Evolutionary conservation across 2,329 filamentous ascomycete genomes (phyloP), one percentile per base, ranked within the genome.

Genomic region (Colletotrichum salicis): DNA sequence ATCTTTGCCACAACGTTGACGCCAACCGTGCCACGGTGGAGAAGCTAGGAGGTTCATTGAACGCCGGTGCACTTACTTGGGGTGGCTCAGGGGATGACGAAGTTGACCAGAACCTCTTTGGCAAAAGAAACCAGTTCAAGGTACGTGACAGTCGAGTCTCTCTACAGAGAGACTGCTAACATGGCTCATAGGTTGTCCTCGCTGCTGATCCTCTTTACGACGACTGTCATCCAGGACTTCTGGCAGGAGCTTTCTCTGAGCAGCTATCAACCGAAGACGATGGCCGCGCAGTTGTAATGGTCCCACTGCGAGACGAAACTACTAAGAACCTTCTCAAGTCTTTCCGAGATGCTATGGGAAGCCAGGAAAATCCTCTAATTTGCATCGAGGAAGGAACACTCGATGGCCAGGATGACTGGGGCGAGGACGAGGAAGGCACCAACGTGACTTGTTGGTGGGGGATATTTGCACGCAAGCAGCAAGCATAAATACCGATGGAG

Each of bases 141-240:
- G 86, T 87, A 75, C 73, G 78, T 75, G 22, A 5, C 56, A 19
- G 13, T 57, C 29, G 63, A 56, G 15, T 51, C 4, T 11, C 15
- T 57, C 11, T 29, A 24, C 62, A 12, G n/a, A 64, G 48, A 29
- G 31, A 54, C 59, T 19, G 64, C 63, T 33, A 58, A 63, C 22
- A 1, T 24, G 48, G 37, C 66, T 5, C 12, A 56, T 80, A 92
- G 85, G 84, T 97, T 66, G 90, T 98, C 55, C 86, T 99, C 3
- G 94, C 91, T 2, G 94, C 96, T 3, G 96, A 99, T 80, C 89
- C 94, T 0, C 84, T 99, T 24, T 98, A 98, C 81, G 94, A 95
- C 57, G 88, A 95, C 60, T 88, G 93, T 4, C 96, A 98, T 78
- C 94, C 96, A 0, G 82, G 80, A 3, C 89, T 96, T 77, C 87